Evolutionary conservation across 306 rosid genomes (phyloP), one percentile per base, ranked within the genome.

Genomic region (Herpetospermum pedunculosum): DNA sequence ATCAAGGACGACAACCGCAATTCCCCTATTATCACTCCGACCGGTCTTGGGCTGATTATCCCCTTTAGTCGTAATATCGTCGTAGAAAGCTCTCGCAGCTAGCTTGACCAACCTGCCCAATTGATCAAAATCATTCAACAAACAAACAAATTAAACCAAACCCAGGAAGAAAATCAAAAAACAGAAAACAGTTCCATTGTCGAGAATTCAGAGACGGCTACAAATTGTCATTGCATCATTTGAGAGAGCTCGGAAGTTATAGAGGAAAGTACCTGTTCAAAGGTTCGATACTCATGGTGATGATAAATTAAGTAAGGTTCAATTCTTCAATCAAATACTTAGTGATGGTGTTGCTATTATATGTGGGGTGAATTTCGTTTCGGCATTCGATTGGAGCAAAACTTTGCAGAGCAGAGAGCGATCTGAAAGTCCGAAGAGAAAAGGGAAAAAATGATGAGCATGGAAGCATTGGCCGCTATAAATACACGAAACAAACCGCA

Each of bases 1-100:
- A 59, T 94, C 99, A n/a, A 94, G 99, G 21, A 94, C 95, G 47
- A 94, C 99, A n/a, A 94, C 99, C 25, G 97, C 97, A n/a, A 94
- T 89, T 72, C 99, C 99, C 32, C 99, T 79, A 72, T 91, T 94
- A 59, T 94, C 97, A 81, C 96, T 85, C 75, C 96, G 83, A 50
- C 97, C 95, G 0, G 94, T 86, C 80, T 91, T 94, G 55, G 92
- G 96, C 77, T 94, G 99, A 69, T 88, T 91, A 72, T 94, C 99
- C 19, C 97, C 96, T 82, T 91, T 91, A 46, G 89, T 85, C 9
- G 91, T 86, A 40, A 86, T 76, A 75, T 94, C 99, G 69, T 94
- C 97, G 54, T 94, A 91, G 82, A 94, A 91, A 52, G 99, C 96
- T 78, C 99, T 89, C 34, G 91, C 99, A 14, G 90, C 86, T 49